Percentiles rank a stretch among this genome's conserved stretches.
Evolutionary conservation across 495 filamentous ascomycete genomes (phyloP).

Genomic region (Aspergillus nanangensis): DNA sequence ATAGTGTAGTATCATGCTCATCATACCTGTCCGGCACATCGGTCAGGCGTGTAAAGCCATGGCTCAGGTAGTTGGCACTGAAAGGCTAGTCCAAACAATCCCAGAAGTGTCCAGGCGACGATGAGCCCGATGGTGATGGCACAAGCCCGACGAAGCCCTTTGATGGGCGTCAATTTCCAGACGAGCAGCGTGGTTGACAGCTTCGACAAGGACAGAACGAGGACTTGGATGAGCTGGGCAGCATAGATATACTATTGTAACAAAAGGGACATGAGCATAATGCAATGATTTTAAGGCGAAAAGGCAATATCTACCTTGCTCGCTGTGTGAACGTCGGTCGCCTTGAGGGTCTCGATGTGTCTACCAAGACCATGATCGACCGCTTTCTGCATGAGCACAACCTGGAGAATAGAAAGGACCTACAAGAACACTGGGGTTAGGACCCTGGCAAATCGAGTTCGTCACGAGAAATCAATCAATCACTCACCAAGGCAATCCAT

Average conservation of each 20-base stretch:
- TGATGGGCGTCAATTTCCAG: constrained; percentile 20
- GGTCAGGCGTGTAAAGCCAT: constrained; percentile 22
- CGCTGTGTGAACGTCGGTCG: constrained; percentile 11
- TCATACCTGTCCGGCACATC: constrained; percentile 18
- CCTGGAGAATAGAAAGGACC: constrained; percentile 17
- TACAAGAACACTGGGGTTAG: constrained; percentile 35
- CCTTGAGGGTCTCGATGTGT: constrained; percentile 13
- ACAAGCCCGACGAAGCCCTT: constrained; percentile 14
- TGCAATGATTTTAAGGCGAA: not conserved
- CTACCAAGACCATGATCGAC: constrained; percentile 24
- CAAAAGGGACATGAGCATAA: not conserved
- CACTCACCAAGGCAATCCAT: constrained; percentile 27
- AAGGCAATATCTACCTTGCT: constrained; percentile 13
- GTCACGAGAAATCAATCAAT: too few relatives aligned
- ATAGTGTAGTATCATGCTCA: not conserved
- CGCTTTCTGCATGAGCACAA: constrained; percentile 20
- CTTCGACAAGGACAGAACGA: constrained; percentile 21
- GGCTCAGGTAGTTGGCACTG: constrained; percentile 19
- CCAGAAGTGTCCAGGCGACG: constrained; percentile 17
- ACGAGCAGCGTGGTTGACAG: constrained; percentile 22
- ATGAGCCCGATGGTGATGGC: constrained; percentile 9
- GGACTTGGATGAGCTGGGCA: constrained; percentile 21
- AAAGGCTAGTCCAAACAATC: constrained; percentile 19
- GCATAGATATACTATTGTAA: constrained; percentile 17
- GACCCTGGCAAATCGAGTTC: too few relatives aligned